Evolutionary conservation across 2,329 filamentous ascomycete species (phyloP).

Genomic region (Pseudocercospora eumusae): DNA sequence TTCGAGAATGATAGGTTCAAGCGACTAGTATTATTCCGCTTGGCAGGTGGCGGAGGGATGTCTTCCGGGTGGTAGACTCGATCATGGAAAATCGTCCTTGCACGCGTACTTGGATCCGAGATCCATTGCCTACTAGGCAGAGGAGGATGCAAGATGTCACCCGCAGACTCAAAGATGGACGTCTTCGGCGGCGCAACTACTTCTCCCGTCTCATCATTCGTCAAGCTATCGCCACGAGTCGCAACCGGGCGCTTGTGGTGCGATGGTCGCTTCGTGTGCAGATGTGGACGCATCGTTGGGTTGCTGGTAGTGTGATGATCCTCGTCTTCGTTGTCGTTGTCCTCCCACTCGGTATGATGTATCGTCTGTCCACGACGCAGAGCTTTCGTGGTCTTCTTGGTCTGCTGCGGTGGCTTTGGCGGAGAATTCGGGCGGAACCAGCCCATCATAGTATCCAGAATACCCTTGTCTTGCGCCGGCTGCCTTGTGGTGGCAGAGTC

Average conservation of each 20-base stretch:
- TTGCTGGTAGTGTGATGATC: conserved; percentile 32
- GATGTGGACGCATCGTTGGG: conserved; percentile 37
- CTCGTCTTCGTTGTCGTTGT: conserved; percentile 27
- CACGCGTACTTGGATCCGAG: conserved; percentile 76
- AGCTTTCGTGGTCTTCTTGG: conserved; percentile 40
- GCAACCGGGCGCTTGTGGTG: conserved; percentile 46
- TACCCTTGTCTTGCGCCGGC: conserved; percentile 36
- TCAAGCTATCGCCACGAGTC: conserved; percentile 54
- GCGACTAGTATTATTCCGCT: conserved; percentile 37
- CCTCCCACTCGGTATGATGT: conserved; percentile 45
- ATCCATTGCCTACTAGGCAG: conserved; percentile 80
- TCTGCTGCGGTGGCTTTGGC: conserved; percentile 49
- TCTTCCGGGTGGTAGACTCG: conserved; percentile 91
- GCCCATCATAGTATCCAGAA: conserved; percentile 63
- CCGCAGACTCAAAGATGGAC: conserved; percentile 91
- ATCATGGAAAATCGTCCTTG: conserved; percentile 94
- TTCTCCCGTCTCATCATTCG: conserved; percentile 43
- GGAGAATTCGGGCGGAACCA: conserved; percentile 68
- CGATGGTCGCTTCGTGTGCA: conserved; percentile 17
- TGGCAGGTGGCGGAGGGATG: conserved; percentile 75
- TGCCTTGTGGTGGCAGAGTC: conserved; percentile 14
- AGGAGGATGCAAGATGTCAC: conserved; percentile 87
- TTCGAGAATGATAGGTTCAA: conserved; percentile 42
- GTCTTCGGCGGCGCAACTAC: conserved; percentile 74
- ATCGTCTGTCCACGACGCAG: conserved; percentile 70